These are phyloP conservation scores for Diaporthe capsici DNA, from an alignment of 2,329 filamentous ascomycete species.

Conservation along the genomic window DNA sequence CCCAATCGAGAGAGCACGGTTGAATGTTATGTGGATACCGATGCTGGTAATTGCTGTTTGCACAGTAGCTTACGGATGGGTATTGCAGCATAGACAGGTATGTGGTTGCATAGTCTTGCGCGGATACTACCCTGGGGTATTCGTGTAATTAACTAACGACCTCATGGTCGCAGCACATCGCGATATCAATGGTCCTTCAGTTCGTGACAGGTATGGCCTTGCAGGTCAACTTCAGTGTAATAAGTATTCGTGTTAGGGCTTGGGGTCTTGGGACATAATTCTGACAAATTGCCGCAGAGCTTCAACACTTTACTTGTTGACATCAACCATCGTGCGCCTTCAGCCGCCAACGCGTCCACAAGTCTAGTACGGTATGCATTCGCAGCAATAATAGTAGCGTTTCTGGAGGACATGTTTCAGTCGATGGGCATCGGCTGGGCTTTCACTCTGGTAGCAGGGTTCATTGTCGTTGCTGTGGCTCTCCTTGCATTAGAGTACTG, in stretches of 20 bases:
- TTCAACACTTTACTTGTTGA: background rate
- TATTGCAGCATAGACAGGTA: background rate
- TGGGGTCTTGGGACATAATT: too few relatives aligned
- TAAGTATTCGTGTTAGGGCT: too few relatives aligned
- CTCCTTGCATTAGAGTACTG: background rate
- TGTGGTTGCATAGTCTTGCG: too few relatives aligned
- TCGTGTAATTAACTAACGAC: too few relatives aligned
- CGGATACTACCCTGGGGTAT: too few relatives aligned
- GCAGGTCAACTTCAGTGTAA: background rate
- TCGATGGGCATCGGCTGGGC: slow-evolving; percentile 1
- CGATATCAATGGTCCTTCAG: background rate
- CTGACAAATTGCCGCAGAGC: background rate
- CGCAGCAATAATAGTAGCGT: background rate
- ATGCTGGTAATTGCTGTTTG: background rate
- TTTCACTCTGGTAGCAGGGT: background rate
- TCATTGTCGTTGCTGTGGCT: background rate
- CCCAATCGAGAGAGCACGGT: slow-evolving; percentile 54
- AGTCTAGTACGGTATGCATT: slow-evolving; percentile 4
- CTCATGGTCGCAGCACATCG: background rate
- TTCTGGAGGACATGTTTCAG: slow-evolving; percentile 1
- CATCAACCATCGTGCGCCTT: slow-evolving; percentile 1
- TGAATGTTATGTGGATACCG: slow-evolving; percentile 49
- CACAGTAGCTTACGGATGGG: background rate
- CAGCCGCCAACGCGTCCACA: background rate
- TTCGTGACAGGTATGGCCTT: background rate